Evolutionary conservation across 352 stramenopile genomes (phyloP).

Genomic region (Globisporangium spiculum): DNA sequence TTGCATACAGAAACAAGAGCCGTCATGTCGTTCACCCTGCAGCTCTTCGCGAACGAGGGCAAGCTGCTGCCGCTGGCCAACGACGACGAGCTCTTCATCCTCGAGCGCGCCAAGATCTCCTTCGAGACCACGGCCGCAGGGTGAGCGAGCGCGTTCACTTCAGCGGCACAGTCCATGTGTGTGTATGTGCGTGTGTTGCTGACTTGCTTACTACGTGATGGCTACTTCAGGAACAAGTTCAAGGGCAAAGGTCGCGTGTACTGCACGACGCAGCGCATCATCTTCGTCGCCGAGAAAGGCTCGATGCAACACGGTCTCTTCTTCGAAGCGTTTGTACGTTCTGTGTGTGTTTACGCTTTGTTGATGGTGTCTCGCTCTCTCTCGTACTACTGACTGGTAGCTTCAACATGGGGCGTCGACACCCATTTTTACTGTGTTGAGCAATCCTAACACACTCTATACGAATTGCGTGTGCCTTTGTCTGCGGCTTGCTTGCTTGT

Average conservation of each 20-base stretch:
- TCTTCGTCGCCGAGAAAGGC: constrained; percentile 79
- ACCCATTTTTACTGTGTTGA: neutral
- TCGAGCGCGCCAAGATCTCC: constrained; percentile 74
- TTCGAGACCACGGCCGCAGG: constrained; percentile 64
- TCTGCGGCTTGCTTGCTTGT: neutral
- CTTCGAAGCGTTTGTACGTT: constrained; percentile 71
- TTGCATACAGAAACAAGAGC: neutral
- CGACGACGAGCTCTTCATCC: constrained; percentile 82
- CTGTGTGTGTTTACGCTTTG: too few species aligned
- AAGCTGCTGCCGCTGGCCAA: constrained; percentile 75
- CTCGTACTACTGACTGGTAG: neutral
- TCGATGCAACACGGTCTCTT: constrained; percentile 56
- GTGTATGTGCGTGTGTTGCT: neutral
- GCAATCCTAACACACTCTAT: neutral
- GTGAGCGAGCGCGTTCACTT: constrained; percentile 26
- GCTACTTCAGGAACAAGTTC: constrained; percentile 38
- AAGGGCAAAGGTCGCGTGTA: constrained; percentile 82
- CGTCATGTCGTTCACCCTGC: constrained; percentile 65
- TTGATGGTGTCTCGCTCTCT: neutral
- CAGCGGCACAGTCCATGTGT: too few species aligned
- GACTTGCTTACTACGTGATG: neutral
- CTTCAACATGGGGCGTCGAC: neutral
- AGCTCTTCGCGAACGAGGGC: constrained; percentile 72
- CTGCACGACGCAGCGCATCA: constrained; percentile 83
- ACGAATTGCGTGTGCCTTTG: neutral